Evolutionary conservation across 2,329 filamentous ascomycete species (phyloP).

Genomic region (Diplocarpon rosae): DNA sequence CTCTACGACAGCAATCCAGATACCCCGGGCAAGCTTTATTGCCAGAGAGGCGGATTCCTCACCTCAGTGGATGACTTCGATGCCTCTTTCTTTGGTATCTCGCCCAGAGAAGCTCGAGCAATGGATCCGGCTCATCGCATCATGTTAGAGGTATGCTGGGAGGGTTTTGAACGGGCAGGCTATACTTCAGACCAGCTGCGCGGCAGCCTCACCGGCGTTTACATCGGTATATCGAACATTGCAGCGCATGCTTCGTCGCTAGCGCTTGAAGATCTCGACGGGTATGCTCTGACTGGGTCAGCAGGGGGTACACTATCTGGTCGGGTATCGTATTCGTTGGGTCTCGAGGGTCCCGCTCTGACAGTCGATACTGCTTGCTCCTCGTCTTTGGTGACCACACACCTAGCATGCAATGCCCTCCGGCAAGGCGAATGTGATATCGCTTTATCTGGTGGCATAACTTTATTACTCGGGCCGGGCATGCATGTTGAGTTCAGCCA

Average conservation of each 20-base stretch:
- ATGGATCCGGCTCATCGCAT: not conserved
- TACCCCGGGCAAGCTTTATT: not conserved
- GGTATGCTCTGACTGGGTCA: not conserved
- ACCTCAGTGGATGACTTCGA: not conserved
- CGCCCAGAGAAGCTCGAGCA: not conserved
- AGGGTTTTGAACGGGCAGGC: not conserved
- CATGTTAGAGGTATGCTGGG: not conserved
- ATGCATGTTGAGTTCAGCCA: conserved; percentile 1
- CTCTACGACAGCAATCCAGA: not conserved
- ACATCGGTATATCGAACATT: not conserved
- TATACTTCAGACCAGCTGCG: not conserved
- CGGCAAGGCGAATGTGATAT: not conserved
- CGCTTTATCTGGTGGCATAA: not conserved
- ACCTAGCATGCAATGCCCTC: not conserved
- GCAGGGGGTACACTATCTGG: not conserved
- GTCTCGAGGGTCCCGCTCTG: not conserved
- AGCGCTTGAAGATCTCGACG: not conserved
- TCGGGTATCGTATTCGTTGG: not conserved
- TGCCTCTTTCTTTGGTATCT: not conserved
- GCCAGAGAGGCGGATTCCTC: not conserved
- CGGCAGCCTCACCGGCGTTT: not conserved
- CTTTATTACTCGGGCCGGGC: not conserved
- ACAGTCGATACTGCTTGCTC: conserved; percentile 1
- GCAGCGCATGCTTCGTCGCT: not conserved
- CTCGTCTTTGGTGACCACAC: not conserved